phyloP scores from a whole-genome alignment of 768 basidiomycete species.

The Suillus spraguei region DNA sequence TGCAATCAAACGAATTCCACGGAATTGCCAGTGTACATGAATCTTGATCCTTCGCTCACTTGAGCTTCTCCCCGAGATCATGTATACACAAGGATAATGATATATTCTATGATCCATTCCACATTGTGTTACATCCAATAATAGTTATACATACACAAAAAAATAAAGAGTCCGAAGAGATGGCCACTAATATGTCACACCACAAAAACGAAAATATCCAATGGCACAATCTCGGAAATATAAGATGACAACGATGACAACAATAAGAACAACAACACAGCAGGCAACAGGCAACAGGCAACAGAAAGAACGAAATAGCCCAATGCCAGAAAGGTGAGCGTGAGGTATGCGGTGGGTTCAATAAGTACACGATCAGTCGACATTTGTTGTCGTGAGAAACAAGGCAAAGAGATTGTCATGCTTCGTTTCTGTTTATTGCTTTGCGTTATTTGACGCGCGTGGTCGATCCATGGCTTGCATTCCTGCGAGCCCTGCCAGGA shows the following conservation, averaged over 20 bases:
- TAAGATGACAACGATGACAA: not conserved
- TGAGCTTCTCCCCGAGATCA: not conserved
- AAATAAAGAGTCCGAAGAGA: conserved; percentile 9
- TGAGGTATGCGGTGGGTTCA: conserved; percentile 5
- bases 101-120: conserved; percentile 7
- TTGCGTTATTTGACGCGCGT: not conserved
- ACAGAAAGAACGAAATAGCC: not conserved
- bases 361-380: conserved; percentile 1
- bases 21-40: not conserved
- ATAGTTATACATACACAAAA: conserved; percentile 12
- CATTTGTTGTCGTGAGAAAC: not conserved
- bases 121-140: conserved; percentile 14
- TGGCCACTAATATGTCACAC: conserved; percentile 7
- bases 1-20: not conserved
- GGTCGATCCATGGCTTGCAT: not conserved
- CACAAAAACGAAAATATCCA: conserved; percentile 7
- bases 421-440: not conserved
- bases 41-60: not conserved
- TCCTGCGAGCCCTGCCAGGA: not conserved
- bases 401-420: no score
- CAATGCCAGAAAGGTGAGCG: conserved; percentile 7
- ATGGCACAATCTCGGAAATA: conserved; percentile 5
- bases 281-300: not conserved
- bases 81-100: not conserved
- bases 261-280: not conserved